These are phyloP conservation scores for Lodderomyces pseudojiufengensis DNA, from an alignment of 1,139 yeast species.

Conservation along the genomic window DNA sequence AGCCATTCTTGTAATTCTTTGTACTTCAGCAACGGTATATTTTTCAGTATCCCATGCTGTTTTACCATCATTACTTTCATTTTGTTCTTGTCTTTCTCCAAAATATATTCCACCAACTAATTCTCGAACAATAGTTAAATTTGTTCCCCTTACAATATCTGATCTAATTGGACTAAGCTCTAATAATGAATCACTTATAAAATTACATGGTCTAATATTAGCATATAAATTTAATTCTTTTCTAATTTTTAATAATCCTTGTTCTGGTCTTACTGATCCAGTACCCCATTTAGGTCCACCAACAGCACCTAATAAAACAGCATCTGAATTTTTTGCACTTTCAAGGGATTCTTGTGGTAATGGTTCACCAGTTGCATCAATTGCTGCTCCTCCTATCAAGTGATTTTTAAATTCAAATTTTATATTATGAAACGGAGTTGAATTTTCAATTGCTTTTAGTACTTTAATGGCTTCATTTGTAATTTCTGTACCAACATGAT, in stretches of 20 bases:
- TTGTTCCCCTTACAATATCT: slow-evolving; percentile 83
- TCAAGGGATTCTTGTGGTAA: slow-evolving; percentile 82
- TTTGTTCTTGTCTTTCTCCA: slow-evolving; percentile 92
- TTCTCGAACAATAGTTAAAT: slow-evolving; percentile 90
- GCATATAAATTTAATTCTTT: slow-evolving; percentile 93
- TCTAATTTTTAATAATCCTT: slow-evolving; percentile 88
- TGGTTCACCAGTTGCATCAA: slow-evolving; percentile 93
- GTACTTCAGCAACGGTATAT: slow-evolving; percentile 85
- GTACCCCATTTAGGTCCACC: slow-evolving; percentile 99
- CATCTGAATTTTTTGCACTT: slow-evolving; percentile 87
- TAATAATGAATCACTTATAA: slow-evolving; percentile 80
- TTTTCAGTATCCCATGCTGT: slow-evolving; percentile 93
- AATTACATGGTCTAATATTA: slow-evolving; percentile 93
- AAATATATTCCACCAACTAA: slow-evolving; percentile 97
- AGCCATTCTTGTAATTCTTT: slow-evolving; percentile 96
- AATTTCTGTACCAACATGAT: slow-evolving; percentile 93
- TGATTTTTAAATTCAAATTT: slow-evolving; percentile 76
- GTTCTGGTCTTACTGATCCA: slow-evolving; percentile 93
- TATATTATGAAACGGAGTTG: slow-evolving; percentile 50
- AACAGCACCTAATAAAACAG: slow-evolving; percentile 93
- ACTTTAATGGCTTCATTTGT: slow-evolving; percentile 90
- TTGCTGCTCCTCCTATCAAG: slow-evolving; percentile 96
- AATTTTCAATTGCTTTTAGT: slow-evolving; percentile 67
- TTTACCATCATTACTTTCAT: slow-evolving; percentile 57
- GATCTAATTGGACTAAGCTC: slow-evolving; percentile 85